These are phyloP conservation scores for Cordyceps fumosorosea DNA, from an alignment of 2,329 filamentous ascomycete species.

Conservation along the genomic window DNA sequence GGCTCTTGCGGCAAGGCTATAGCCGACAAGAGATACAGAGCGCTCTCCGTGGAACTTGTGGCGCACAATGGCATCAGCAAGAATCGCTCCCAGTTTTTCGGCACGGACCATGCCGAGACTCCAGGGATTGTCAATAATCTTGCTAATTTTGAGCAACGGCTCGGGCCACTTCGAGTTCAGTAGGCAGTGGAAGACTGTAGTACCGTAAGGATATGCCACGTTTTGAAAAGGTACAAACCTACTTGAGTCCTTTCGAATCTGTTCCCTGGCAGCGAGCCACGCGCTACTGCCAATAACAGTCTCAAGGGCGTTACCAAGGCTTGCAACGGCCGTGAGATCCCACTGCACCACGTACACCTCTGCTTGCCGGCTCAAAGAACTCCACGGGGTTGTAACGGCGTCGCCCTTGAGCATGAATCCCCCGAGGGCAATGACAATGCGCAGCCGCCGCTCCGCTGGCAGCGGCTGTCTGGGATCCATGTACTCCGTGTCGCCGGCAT, in stretches of 20 bases:
- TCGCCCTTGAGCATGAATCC: conserved; percentile 75
- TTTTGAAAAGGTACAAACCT: conserved; percentile 21
- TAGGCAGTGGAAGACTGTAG: conserved; percentile 47
- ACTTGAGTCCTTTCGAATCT: conserved; percentile 42
- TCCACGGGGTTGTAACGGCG: conserved; percentile 66
- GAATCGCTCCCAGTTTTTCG: conserved; percentile 63
- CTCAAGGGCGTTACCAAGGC: conserved; percentile 70
- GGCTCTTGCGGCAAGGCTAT: conserved; percentile 72
- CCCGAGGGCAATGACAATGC: conserved; percentile 75
- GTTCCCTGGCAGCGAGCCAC: conserved; percentile 63
- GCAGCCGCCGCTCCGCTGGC: conserved; percentile 59
- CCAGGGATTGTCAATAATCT: conserved; percentile 77
- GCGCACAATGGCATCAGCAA: conserved; percentile 77
- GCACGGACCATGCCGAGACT: conserved; percentile 67
- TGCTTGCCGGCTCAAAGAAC: conserved; percentile 60
- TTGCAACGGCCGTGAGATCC: conserved; percentile 71
- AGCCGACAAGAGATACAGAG: conserved; percentile 73
- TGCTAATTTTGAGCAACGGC: conserved; percentile 59
- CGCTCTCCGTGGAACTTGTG: conserved; percentile 72
- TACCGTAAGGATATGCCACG: conserved; percentile 12
- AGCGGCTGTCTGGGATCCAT: conserved; percentile 45
- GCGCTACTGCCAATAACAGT: conserved; percentile 71
- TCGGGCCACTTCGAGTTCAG: conserved; percentile 55
- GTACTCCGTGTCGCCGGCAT: conserved; percentile 31
- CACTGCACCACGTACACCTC: conserved; percentile 81